Evolutionary conservation across 768 basidiomycete species (phyloP).

Genomic region (Vishniacozyma victoriae): DNA sequence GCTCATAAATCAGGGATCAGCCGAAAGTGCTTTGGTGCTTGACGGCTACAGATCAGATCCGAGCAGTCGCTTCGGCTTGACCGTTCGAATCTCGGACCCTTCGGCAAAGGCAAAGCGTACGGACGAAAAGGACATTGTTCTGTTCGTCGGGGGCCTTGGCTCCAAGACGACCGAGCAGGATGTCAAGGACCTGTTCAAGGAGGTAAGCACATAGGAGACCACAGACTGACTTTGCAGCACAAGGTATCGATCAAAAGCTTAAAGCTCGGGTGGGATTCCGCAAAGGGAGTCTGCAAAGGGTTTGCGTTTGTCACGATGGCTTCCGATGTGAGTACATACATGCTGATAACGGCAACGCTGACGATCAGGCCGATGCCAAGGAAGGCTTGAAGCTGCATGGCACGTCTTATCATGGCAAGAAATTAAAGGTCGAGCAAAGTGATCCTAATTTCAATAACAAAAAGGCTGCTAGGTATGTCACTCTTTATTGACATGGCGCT

Average conservation of each 20-base stretch:
- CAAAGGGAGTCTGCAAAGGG: constrained; percentile 66
- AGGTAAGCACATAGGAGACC: constrained; percentile 6
- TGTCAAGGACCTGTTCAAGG: constrained; percentile 65
- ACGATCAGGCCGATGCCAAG: constrained; percentile 22
- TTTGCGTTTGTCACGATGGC: constrained; percentile 92
- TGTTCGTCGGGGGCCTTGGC: constrained; percentile 82
- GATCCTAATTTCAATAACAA: constrained; percentile 48
- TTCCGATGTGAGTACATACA: constrained; percentile 56
- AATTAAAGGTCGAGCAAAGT: constrained; percentile 34
- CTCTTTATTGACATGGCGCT: not conserved
- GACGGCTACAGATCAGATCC: constrained; percentile 59
- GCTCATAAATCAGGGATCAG: constrained; percentile 48
- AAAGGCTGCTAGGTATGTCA: constrained; percentile 14
- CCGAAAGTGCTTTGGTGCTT: constrained; percentile 70
- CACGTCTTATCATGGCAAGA: constrained; percentile 13
- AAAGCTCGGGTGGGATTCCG: constrained; percentile 61
- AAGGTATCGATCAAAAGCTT: constrained; percentile 82
- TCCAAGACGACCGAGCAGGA: constrained; percentile 71
- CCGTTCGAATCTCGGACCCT: constrained; percentile 83
- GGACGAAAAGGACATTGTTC: constrained; percentile 73
- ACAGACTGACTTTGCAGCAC: constrained; percentile 59
- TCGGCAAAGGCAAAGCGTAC: constrained; percentile 81
- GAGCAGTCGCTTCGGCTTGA: constrained; percentile 55
- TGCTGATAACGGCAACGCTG: not conserved
- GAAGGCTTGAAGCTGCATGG: constrained; percentile 23